A percentile compares a stretch with the other conserved stretches of the same genome.
phyloP scores from a whole-genome alignment of 164 flowering plant genomes.

The Dillenia suffruticosa region DNA sequence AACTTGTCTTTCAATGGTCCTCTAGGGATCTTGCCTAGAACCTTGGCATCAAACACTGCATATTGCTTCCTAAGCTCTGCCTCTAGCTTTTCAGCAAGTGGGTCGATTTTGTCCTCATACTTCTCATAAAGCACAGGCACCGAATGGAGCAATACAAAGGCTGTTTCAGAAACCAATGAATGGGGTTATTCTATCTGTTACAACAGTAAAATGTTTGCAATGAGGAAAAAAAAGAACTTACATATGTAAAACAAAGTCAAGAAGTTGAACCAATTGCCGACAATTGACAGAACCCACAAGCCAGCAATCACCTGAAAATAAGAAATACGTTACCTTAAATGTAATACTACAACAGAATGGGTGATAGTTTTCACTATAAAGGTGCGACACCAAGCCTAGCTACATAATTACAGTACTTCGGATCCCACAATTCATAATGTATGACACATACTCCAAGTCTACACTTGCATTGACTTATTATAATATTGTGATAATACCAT shows the following conservation, averaged over 20 bases:
- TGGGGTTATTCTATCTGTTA: too few species aligned
- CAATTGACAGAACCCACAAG: conserved; percentile 70
- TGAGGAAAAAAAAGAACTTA: conserved; percentile 15
- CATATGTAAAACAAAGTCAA: conserved; percentile 78
- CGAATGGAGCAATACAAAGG: conserved; percentile 57
- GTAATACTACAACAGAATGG: too few species aligned
- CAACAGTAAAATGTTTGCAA: too few species aligned
- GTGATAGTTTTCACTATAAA: too few species aligned
- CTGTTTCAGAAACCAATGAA: conserved; percentile 29
- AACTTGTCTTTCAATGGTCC: conserved; percentile 37
- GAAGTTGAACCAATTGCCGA: conserved; percentile 75
- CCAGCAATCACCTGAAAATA: conserved; percentile 65
- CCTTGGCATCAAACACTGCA: conserved; percentile 62
- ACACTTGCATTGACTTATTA: too few species aligned
- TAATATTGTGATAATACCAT: too few species aligned
- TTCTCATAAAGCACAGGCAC: conserved; percentile 78
- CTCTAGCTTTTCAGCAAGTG: conserved; percentile 62
- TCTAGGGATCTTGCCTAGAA: conserved; percentile 56
- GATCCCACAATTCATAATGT: too few species aligned
- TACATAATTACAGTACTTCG: too few species aligned
- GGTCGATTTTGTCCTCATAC: conserved; percentile 69
- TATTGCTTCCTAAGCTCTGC: conserved; percentile 73
- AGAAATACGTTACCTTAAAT: too few species aligned
- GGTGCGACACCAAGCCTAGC: too few species aligned
- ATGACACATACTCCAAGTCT: too few species aligned